Evolutionary conservation across 768 basidiomycete genomes (phyloP), one percentile per base, ranked within the genome.

Genomic region (Steccherinum ochraceum): DNA sequence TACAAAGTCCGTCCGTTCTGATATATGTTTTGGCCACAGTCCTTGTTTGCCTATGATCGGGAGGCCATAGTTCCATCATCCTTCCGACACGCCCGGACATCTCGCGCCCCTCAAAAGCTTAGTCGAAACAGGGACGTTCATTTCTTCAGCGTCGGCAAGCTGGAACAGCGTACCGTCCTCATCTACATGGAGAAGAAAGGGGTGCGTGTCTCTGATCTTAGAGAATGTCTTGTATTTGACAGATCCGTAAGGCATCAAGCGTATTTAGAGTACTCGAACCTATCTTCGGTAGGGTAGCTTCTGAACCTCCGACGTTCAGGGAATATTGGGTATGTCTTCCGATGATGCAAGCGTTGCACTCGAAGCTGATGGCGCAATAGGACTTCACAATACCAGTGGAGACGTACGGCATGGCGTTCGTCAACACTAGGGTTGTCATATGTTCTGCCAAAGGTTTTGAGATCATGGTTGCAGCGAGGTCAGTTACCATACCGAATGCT

Each of bases 181-280:
- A 83, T 95, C 40, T 95, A 90, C 64, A 94, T 96, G 87, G 93
- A 93, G 76, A 90, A 89, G 68, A 94, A 94, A 71, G 89, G 89
- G 42, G 82, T 82, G 56, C 30, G 78, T 63, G 2, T 12, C 18
- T 46, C 49, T 25, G n/a, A n/a, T n/a, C n/a, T n/a, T n/a, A n/a
- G n/a, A 18, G 11, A 19, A 19, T 58, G 58, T 64, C 58, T 24
- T 54, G 62, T 40, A 26, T 21, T 45, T 13, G 4, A 12, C 11
- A 41, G 46, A 18, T 27, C 24, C 42, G 25, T 18, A 46, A 83
- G 77, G 74, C 89, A 56, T 90, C 95, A 61, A 93, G 90, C 51
- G 87, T 96, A 46, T 97, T 99, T 79, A 89, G 90, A 49, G 93
- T 95, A 4, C 78, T 99, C 16, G 95, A 99, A 58, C 95, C 95